A percentile compares a stretch with the other conserved stretches of the same genome.
Evolutionary conservation across 108 stramenopile genomes (phyloP).

Genomic region (Halocafeteria seosinensis): DNA sequence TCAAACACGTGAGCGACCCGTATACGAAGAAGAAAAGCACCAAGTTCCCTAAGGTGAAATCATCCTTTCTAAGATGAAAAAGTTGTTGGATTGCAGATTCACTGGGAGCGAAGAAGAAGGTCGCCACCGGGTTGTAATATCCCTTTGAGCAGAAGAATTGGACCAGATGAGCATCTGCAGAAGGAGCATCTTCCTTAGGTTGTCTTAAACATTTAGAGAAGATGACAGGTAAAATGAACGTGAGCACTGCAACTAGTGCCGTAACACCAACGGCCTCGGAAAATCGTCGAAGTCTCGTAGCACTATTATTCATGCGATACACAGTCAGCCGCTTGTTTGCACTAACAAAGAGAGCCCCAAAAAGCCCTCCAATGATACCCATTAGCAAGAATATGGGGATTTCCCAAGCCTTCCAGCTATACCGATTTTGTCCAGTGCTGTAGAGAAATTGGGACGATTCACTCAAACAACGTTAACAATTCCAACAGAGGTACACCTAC

Average conservation of each 20-base stretch:
- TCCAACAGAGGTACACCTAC: neutral
- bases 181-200: constrained; percentile 28
- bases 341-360: constrained; percentile 43
- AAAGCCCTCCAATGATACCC: constrained; percentile 53
- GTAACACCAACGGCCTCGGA: constrained; percentile 20
- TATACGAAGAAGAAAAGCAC: constrained; percentile 40
- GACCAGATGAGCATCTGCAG: constrained; percentile 29
- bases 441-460: too few relatives aligned
- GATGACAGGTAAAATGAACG: constrained; percentile 21
- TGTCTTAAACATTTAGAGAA: constrained; percentile 19
- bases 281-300: constrained; percentile 9
- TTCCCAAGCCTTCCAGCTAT: constrained; percentile 42
- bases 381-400: constrained; percentile 46
- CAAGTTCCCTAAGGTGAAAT: constrained; percentile 22
- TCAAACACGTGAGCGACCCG: constrained; percentile 27
- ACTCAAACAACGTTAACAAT: constrained; percentile 9
- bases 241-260: constrained; percentile 4
- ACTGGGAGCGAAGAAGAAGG: constrained; percentile 43
- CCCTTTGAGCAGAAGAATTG: constrained; percentile 22
- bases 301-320: constrained; percentile 11
- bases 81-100: constrained; percentile 31
- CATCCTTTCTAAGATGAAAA: constrained; percentile 33
- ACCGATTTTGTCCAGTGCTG: constrained; percentile 19
- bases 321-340: constrained; percentile 25
- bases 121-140: constrained; percentile 57